phyloP scores from a whole-genome alignment of 176 grass and related monocot genomes.

The Cenchrus purpureus region DNA sequence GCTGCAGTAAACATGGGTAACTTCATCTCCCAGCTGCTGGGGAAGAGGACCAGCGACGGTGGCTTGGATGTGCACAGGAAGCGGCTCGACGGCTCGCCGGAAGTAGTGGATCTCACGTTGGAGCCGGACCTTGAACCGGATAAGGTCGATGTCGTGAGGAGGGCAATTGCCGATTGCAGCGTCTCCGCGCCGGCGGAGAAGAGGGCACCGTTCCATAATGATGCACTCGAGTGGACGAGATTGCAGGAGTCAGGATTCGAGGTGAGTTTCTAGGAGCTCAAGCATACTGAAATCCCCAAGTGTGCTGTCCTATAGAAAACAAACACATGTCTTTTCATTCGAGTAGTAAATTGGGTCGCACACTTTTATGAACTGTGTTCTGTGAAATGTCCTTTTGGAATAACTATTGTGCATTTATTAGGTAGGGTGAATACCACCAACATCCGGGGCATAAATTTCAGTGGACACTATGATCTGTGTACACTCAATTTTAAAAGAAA shows the following conservation, averaged over 20 bases:
- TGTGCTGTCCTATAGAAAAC: slow-evolving; percentile 31
- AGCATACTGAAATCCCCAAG: background rate
- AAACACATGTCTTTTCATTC: slow-evolving; percentile 1
- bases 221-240: slow-evolving; percentile 10
- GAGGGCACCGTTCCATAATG: background rate
- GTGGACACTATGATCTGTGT: background rate
- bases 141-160: background rate
- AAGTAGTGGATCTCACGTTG: slow-evolving; percentile 40
- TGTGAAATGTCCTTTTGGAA: background rate
- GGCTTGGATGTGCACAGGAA: slow-evolving; percentile 22
- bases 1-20: slow-evolving; percentile 44
- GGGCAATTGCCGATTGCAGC: slow-evolving; percentile 1
- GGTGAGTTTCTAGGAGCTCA: slow-evolving; percentile 7
- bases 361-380: background rate
- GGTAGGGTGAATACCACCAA: background rate
- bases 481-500: background rate
- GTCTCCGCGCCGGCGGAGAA: background rate
- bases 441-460: background rate
- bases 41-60: slow-evolving; percentile 19
- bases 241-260: slow-evolving; percentile 30
- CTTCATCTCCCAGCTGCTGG: background rate
- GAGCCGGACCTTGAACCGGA: slow-evolving; percentile 35
- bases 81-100: slow-evolving; percentile 4
- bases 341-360: background rate
- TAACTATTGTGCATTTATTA: background rate